A percentile compares a stretch with the other conserved stretches of the same genome.
Conservation (phyloP, 73 alveolate genomes). For the Tetrahymena thermophila region DNA sequence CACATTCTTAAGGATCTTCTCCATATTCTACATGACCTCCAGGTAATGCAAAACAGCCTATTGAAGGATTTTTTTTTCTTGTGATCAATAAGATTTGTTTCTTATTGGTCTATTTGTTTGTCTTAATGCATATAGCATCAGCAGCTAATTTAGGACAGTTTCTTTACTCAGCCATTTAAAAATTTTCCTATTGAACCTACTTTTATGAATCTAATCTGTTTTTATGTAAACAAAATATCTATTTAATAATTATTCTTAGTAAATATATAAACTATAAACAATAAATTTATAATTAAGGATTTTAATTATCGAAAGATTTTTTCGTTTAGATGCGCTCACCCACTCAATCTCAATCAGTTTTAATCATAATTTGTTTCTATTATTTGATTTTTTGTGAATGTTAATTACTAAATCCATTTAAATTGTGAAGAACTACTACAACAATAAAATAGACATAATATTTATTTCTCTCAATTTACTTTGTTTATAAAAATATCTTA, state of each 20-base stretch:
- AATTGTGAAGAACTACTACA: too few relatives aligned
- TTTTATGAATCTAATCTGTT: not conserved
- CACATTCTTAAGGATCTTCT: slow-evolving; percentile 91
- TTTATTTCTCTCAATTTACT: too few relatives aligned
- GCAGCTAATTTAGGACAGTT: not conserved
- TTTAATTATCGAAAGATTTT: not conserved
- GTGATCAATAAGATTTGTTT: slow-evolving; percentile 75
- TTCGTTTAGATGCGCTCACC: too few relatives aligned
- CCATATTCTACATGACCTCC: slow-evolving; percentile 98
- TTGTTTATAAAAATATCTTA: too few relatives aligned
- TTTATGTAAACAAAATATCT: not conserved
- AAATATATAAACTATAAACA: too few relatives aligned
- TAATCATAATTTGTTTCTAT: too few relatives aligned
- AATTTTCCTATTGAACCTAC: too few relatives aligned
- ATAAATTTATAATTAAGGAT: too few relatives aligned
- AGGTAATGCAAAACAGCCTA: slow-evolving; percentile 95
- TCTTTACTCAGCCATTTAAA: not conserved
- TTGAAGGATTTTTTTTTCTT: slow-evolving; percentile 76
- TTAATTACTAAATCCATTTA: too few relatives aligned
- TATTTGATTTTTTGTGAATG: too few relatives aligned
- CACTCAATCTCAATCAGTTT: too few relatives aligned
- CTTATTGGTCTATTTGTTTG: not conserved
- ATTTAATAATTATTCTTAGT: not conserved
- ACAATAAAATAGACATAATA: too few relatives aligned
- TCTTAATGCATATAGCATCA: not conserved